Evolutionary conservation across 306 rosid species (phyloP).

Genomic region (Hippophae gyantsensis): DNA sequence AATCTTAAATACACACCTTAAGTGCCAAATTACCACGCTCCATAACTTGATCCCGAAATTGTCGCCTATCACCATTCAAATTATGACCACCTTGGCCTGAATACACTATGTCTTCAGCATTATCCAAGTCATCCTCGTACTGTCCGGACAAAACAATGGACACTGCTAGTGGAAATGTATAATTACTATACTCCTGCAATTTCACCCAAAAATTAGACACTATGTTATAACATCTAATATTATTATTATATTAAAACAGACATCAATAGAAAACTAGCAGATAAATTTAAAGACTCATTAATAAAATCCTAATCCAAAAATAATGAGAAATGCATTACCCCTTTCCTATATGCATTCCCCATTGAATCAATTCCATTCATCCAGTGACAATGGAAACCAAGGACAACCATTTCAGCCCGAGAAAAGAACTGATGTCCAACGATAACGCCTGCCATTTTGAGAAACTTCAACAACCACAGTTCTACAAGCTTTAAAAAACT

Average conservation of each 20-base stretch:
- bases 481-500: not conserved
- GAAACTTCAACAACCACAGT: slow-evolving; percentile 15
- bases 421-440: slow-evolving; percentile 93
- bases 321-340: slow-evolving; percentile 37
- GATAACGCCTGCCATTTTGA: slow-evolving; percentile 50
- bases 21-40: slow-evolving; percentile 89
- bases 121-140: slow-evolving; percentile 95
- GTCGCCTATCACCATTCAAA: slow-evolving; percentile 77
- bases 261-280: too few species aligned
- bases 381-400: slow-evolving; percentile 97
- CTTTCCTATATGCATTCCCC: slow-evolving; percentile 50
- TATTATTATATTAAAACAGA: not conserved
- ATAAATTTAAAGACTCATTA: not conserved
- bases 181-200: slow-evolving; percentile 35
- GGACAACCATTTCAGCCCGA: slow-evolving; percentile 92
- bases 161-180: slow-evolving; percentile 66
- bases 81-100: slow-evolving; percentile 99
- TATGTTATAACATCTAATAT: not conserved
- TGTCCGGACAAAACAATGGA: slow-evolving; percentile 87
- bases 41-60: slow-evolving; percentile 57
- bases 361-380: slow-evolving; percentile 86
- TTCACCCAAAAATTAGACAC: not conserved
- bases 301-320: not conserved
- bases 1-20: slow-evolving; percentile 46
- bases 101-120: slow-evolving; percentile 84